Percentiles rank a stretch among this genome's conserved stretches.
Evolutionary conservation across 495 filamentous ascomycete species (phyloP).

Genomic region (Aspergillus bertholletiae): DNA sequence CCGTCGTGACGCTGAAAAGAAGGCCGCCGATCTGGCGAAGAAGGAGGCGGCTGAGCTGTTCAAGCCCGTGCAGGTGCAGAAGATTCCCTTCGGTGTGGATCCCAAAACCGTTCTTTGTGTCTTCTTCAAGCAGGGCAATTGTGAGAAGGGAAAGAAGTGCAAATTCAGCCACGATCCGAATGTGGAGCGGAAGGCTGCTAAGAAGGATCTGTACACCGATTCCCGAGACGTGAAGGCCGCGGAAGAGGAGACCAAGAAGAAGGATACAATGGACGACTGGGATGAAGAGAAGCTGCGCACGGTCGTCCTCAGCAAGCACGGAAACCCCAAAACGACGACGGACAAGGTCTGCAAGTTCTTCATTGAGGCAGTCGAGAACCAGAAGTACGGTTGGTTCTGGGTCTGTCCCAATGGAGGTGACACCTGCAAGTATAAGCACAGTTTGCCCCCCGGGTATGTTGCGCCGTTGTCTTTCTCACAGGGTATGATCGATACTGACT

Average conservation of each 20-base stretch:
- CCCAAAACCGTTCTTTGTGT: conserved; percentile 97
- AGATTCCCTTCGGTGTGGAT: conserved; percentile 95
- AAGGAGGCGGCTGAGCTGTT: conserved; percentile 79
- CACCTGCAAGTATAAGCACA: conserved; percentile 98
- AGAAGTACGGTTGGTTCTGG: conserved; percentile 99
- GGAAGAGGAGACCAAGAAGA: conserved; percentile 76
- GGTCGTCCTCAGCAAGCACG: conserved; percentile 92
- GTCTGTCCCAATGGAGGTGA: conserved; percentile 93
- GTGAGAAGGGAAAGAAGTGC: conserved; percentile 96
- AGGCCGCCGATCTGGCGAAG: conserved; percentile 75
- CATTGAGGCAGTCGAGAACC: conserved; percentile 95
- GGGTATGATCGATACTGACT: conserved; percentile 10
- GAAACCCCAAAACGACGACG: conserved; percentile 91
- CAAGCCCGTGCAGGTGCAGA: conserved; percentile 93
- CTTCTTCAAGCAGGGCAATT: conserved; percentile 94
- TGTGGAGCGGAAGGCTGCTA: conserved; percentile 84
- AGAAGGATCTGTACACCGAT: conserved; percentile 90
- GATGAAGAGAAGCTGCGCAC: conserved; percentile 92
- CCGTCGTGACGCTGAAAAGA: conserved; percentile 82
- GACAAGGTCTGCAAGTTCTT: conserved; percentile 99
- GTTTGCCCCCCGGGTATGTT: conserved; percentile 83
- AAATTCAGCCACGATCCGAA: conserved; percentile 94
- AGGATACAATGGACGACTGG: conserved; percentile 93
- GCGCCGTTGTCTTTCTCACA: not conserved
- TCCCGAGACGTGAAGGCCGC: conserved; percentile 63